Base-by-base conservation (phyloP, 768 basidiomycete genomes). In the Chiua virens region DNA sequence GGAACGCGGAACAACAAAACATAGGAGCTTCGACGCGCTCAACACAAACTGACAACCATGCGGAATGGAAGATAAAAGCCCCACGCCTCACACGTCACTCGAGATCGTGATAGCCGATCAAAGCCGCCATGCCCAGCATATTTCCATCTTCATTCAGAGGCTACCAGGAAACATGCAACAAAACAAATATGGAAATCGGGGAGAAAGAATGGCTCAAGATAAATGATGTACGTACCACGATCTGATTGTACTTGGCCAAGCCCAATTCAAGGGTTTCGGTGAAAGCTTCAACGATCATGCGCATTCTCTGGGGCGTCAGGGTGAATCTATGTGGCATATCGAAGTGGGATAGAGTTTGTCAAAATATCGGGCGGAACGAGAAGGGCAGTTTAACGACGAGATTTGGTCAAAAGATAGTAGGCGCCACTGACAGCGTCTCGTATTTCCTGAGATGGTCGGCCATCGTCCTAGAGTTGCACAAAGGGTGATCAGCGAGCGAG, bases 261-360 rank as follows among this genome's bases (percentile, higher is more conserved):
- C 97, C 97, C 22, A 81, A 71, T 62, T 97, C 94, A 23, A 99
- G 79, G 2, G 89, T 84, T 42, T 98, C 95, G 66, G 92, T 85
- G 76, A 99, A 94, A 0, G 95, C 89, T 66, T 97, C 92, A 22
- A 95, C 93, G 64, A 98, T 97, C 83, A 95, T 96, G 42, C 92
- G 80, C 93, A 95, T 94, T 52, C 92, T 73, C 68, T 92, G 92
- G 15, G 92, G 89, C 8, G 90, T 93, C 58, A 94, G 69, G 13
- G 88, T 90, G 69, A 93, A 92, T 61, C 89, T 90, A 63, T 47
- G 34, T 8, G 14, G 37, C n/a, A 17, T 22, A 30, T 42, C 17
- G 41, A 44, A 38, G 18, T 1, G 13, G 21, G 23, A 32, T 13
- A 36, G 23, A 4, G 27, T 40, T 32, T 36, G 36, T 43, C 42